phyloP scores from a whole-genome alignment of 805 yeast genomes.

The Hanseniaspora hatyaiensis region DNA sequence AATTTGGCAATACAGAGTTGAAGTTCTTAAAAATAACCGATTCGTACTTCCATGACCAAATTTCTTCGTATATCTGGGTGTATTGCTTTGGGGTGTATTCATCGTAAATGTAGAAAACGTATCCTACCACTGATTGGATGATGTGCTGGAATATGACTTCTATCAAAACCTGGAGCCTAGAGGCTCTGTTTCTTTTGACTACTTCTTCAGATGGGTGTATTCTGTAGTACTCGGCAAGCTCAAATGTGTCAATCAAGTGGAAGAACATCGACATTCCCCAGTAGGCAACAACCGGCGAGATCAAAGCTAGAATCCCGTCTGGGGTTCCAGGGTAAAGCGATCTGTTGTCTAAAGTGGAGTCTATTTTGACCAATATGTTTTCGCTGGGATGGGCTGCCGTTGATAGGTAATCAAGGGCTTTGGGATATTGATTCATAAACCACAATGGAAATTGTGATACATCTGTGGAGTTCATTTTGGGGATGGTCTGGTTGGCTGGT shows the following conservation, averaged over 20 bases:
- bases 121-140: slow-evolving; percentile 68
- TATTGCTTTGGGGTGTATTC: slow-evolving; percentile 30
- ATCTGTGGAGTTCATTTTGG: background rate
- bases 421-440: slow-evolving; percentile 13
- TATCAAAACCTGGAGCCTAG: slow-evolving; percentile 53
- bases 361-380: background rate
- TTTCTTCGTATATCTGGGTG: slow-evolving; percentile 23
- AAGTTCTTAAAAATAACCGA: background rate
- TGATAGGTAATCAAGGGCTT: slow-evolving; percentile 6
- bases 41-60: slow-evolving; percentile 34
- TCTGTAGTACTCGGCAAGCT: slow-evolving; percentile 70
- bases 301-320: slow-evolving; percentile 61
- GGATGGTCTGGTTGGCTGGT: background rate
- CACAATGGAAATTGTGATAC: slow-evolving; percentile 4
- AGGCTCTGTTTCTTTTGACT: slow-evolving; percentile 58
- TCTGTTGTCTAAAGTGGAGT: slow-evolving; percentile 6
- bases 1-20: background rate
- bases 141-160: slow-evolving; percentile 81
- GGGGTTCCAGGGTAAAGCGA: slow-evolving; percentile 33
- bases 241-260: slow-evolving; percentile 60
- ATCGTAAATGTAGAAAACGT: slow-evolving; percentile 45
- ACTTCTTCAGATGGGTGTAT: slow-evolving; percentile 91
- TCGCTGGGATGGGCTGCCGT: background rate
- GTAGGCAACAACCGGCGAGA: slow-evolving; percentile 69
- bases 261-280: slow-evolving; percentile 70